Evolutionary conservation across 352 stramenopile genomes (phyloP).

Genomic region (Peronospora belbahrii): DNA sequence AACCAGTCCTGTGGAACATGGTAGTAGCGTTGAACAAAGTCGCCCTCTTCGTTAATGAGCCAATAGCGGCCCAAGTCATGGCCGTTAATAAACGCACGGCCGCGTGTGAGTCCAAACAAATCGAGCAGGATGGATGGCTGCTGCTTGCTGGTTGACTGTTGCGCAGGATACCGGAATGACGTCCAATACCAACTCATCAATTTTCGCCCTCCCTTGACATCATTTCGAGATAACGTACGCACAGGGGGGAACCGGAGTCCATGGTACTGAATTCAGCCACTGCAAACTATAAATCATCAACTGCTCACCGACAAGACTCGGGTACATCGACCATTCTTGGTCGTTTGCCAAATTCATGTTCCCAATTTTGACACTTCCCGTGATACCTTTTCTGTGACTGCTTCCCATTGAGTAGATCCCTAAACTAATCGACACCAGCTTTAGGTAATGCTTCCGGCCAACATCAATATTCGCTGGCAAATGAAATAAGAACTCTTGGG

Average conservation of each 20-base stretch:
- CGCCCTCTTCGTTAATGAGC: conserved; percentile 42
- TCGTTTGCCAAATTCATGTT: conserved; percentile 22
- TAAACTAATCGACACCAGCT: conserved; percentile 50
- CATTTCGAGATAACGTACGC: not conserved
- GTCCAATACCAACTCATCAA: conserved; percentile 53
- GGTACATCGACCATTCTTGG: conserved; percentile 48
- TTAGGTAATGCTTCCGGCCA: conserved; percentile 29
- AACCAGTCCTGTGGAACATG: conserved; percentile 56
- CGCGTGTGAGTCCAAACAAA: conserved; percentile 47
- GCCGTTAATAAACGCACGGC: conserved; percentile 54
- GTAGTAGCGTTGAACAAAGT: conserved; percentile 65
- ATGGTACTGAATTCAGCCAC: conserved; percentile 45
- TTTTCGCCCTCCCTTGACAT: conserved; percentile 4
- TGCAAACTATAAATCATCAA: conserved; percentile 43
- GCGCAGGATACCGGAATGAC: conserved; percentile 26
- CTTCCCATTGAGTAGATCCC: conserved; percentile 46
- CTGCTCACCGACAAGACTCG: conserved; percentile 53
- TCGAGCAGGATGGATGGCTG: conserved; percentile 53
- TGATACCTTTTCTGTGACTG: conserved; percentile 53
- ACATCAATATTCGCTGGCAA: conserved; percentile 27
- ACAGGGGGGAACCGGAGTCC: conserved; percentile 16
- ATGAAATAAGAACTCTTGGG: conserved; percentile 35
- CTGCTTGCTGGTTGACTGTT: conserved; percentile 7
- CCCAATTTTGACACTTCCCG: conserved; percentile 39
- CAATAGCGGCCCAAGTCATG: conserved; percentile 63